Base-by-base conservation (phyloP, 2,329 filamentous ascomycete species). In the Davidsoniella australis region DNA sequence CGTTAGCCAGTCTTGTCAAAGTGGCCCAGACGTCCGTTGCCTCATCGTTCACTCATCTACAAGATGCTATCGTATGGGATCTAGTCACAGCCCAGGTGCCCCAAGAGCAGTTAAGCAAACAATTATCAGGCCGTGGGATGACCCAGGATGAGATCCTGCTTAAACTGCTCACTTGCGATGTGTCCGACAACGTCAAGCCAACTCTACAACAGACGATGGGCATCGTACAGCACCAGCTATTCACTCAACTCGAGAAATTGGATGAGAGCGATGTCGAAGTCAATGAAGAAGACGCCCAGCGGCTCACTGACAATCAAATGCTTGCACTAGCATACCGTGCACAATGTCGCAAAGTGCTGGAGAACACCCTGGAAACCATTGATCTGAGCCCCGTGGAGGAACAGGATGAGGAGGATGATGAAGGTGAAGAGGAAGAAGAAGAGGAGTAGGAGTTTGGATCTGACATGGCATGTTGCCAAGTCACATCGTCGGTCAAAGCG, bases 51-150 rank as follows among this genome's bases (percentile, higher is more conserved):
- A 61, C 64, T 5, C 69, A 74, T 51, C 64, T 76, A 6, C 71
- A 75, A 56, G 69, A 71, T 45, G 66, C 67, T 5, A 68, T 78
- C 57, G 62, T 75, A 4, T 69, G 68, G 61, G 68, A 74, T 49
- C 64, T 77, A 1, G 61, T 68, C 41, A 59, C 60, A 47, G 60
- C 62, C 0, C 63, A 68, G 17, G 63, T 60, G 49, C 37, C 26
- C 17, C 41, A 40, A 20, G 23, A 47, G 24, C 5, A 55, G 49
- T 37, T 47, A 44, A 14, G 20, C 17, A 41, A 29, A 24, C 45
- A 29, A 26, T 23, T 41, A 2, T 47, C 44, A 2, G 40, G 48
- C 37, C 54, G 20, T 16, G 41, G 37, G 16, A 36, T 36, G 8
- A 8, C 29, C 12, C 40, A 53, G n/a, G 58, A 62, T 40, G 42